These are phyloP conservation scores for Prunus fruticosa DNA, from an alignment of 306 rosid genomes.

Conservation along the genomic window DNA sequence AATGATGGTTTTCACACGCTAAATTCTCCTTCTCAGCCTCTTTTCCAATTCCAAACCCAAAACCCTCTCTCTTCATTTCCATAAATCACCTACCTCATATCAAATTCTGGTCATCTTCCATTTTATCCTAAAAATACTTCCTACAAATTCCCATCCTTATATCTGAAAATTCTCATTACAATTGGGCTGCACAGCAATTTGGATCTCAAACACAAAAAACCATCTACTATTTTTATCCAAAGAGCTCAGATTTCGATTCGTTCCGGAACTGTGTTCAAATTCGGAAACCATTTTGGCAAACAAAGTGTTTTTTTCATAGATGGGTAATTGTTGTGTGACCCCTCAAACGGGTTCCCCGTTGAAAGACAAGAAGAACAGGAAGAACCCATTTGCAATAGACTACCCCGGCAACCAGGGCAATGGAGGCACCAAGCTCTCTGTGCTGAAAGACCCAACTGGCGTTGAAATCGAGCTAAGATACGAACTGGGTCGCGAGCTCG, in stretches of 20 bases:
- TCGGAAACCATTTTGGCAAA: background rate
- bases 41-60: constrained; percentile 12
- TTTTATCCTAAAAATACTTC: background rate
- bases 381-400: constrained; percentile 60
- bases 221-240: background rate
- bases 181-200: background rate
- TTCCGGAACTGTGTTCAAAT: background rate
- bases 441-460: constrained; percentile 70
- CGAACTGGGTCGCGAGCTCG: constrained; percentile 82
- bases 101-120: background rate
- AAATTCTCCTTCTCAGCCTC: constrained; percentile 23
- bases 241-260: background rate
- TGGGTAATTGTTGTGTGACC: constrained; percentile 81
- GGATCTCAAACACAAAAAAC: background rate
- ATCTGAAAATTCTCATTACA: background rate
- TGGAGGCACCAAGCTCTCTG: constrained; percentile 43
- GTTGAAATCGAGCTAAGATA: constrained; percentile 59
- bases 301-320: constrained; percentile 7
- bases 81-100: constrained; percentile 7
- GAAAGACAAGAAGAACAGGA: constrained; percentile 43
- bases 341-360: constrained; percentile 28
- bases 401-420: constrained; percentile 18
- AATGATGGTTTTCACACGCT: constrained; percentile 27
- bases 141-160: background rate
- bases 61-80: background rate